phyloP scores from a whole-genome alignment of 2,329 filamentous ascomycete genomes.

The Didymella lethalis region DNA sequence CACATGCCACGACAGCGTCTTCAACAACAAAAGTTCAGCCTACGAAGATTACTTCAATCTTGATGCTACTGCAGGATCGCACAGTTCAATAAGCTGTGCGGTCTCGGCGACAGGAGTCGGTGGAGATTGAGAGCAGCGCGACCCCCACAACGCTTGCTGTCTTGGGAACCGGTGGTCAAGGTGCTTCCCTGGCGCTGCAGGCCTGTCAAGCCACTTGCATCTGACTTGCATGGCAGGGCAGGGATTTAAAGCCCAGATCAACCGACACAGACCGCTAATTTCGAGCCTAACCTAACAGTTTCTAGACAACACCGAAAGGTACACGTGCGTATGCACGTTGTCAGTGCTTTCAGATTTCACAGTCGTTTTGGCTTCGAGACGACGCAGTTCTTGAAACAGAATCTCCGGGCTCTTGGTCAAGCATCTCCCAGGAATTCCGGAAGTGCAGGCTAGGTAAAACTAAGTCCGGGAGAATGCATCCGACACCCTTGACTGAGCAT shows the following conservation, averaged over 20 bases:
- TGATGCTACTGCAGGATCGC: neutral
- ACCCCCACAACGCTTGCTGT: conserved; percentile 28
- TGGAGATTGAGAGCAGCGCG: conserved; percentile 13
- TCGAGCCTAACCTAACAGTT: conserved; percentile 9
- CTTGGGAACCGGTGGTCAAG: conserved; percentile 30
- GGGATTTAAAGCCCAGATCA: conserved; percentile 36
- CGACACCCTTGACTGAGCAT: conserved; percentile 1
- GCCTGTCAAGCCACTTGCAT: conserved; percentile 36
- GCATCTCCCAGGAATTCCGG: conserved; percentile 21
- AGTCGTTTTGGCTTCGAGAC: conserved; percentile 14
- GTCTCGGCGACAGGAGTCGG: conserved; percentile 2
- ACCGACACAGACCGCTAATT: conserved; percentile 19
- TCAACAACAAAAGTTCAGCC: conserved; percentile 1
- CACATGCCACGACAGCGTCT: conserved; percentile 24
- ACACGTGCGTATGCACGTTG: conserved; percentile 11
- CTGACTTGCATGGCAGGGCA: conserved; percentile 37
- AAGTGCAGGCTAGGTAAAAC: conserved; percentile 19
- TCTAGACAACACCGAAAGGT: conserved; percentile 3
- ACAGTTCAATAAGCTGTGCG: neutral
- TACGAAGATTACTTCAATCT: neutral
- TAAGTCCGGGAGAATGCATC: conserved; percentile 23
- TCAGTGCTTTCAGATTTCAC: conserved; percentile 15
- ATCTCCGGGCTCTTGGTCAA: neutral
- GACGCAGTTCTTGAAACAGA: conserved; percentile 6
- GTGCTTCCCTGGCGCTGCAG: conserved; percentile 30